A percentile compares a stretch with the other conserved stretches of the same genome.
Conservation (phyloP, 345 rosid genomes). For the Ailanthus altissimus region DNA sequence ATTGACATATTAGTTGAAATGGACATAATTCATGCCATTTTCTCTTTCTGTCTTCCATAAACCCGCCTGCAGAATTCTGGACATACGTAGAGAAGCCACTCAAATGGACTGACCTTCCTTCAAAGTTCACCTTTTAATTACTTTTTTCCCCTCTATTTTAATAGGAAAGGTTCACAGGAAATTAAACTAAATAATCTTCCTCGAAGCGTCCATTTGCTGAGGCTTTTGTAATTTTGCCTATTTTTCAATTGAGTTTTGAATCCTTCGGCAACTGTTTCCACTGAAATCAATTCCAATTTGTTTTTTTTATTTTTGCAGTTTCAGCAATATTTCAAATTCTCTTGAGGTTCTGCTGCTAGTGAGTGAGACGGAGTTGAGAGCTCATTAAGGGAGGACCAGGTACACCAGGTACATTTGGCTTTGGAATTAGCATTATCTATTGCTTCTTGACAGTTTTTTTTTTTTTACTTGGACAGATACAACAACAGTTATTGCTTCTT, state of each 20-base stretch:
- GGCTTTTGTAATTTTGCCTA: background rate
- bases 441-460: background rate
- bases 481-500: too few relatives aligned
- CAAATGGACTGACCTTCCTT: too few relatives aligned
- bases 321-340: slow-evolving; percentile 35
- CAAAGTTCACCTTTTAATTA: background rate
- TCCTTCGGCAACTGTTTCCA: background rate
- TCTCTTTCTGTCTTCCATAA: too few relatives aligned
- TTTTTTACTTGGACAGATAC: too few relatives aligned
- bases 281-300: slow-evolving; percentile 2
- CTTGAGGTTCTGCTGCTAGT: slow-evolving; percentile 20
- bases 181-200: too few relatives aligned
- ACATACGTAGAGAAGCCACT: too few relatives aligned
- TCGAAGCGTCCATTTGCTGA: background rate
- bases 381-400: background rate
- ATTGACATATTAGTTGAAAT: too few relatives aligned
- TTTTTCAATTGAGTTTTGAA: background rate
- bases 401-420: background rate
- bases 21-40: too few relatives aligned
- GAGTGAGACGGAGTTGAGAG: background rate
- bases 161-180: too few relatives aligned
- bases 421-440: too few relatives aligned
- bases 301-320: slow-evolving; percentile 35
- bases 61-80: too few relatives aligned
- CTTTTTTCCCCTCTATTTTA: background rate